These are phyloP conservation scores for Selaginella tamariscina DNA, from an alignment of 75 land plant species.

Conservation along the genomic window DNA sequence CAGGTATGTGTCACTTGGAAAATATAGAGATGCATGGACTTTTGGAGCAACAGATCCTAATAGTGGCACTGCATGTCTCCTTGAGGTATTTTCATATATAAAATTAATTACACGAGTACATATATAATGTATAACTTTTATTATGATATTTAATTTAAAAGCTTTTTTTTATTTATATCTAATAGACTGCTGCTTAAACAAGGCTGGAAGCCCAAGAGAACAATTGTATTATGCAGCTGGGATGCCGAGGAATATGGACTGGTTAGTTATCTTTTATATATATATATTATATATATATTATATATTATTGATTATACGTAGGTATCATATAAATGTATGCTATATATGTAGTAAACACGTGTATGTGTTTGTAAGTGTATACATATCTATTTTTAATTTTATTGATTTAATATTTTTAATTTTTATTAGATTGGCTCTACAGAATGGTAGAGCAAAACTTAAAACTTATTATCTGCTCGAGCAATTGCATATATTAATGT, in stretches of 20 bases:
- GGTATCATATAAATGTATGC: no score
- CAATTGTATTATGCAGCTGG: conserved; percentile 70
- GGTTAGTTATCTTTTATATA: conserved; percentile 23
- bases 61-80: conserved; percentile 51
- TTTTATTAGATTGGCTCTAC: conserved; percentile 73
- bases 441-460: conserved; percentile 67
- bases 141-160: background rate
- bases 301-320: conserved; percentile 77
- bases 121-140: background rate
- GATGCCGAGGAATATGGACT: conserved; percentile 88
- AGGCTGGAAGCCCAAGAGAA: conserved; percentile 63
- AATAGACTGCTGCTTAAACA: conserved; percentile 30
- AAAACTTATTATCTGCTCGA: conserved; percentile 34
- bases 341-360: no score
- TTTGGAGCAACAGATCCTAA: conserved; percentile 65
- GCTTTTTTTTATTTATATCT: conserved; percentile 31
- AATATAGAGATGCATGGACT: conserved; percentile 64
- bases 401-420: background rate
- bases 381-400: background rate
- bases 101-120: no score
- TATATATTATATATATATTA: background rate
- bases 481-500: conserved; percentile 80
- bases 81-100: conserved; percentile 45
- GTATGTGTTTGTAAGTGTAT: no score
- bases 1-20: conserved; percentile 53